phyloP scores from a whole-genome alignment of 2,329 filamentous ascomycete genomes.

The Aspergillus costaricaensis region DNA sequence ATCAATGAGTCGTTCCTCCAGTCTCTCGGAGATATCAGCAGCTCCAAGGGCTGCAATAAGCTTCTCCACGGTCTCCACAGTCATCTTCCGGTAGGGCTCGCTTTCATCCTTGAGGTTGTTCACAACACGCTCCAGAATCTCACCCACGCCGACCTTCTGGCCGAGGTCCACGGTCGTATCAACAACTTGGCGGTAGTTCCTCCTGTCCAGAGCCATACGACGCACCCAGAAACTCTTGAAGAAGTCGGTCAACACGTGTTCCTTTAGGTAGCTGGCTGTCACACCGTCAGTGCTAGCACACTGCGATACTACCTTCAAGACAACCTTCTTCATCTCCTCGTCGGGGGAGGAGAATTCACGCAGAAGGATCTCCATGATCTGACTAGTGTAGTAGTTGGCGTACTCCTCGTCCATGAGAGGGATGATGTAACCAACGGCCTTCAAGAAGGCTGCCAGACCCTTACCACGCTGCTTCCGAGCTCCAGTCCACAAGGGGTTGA shows the following conservation, averaged over 20 bases:
- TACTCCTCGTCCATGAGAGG: slow-evolving; percentile 99
- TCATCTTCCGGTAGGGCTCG: slow-evolving; percentile 98
- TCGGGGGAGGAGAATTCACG: slow-evolving; percentile 96
- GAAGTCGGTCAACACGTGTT: slow-evolving; percentile 91
- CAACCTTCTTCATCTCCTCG: slow-evolving; percentile 99
- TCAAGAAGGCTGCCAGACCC: slow-evolving; percentile 90
- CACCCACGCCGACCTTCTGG: slow-evolving; percentile 94
- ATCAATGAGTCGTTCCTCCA: slow-evolving; percentile 93
- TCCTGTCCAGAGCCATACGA: slow-evolving; percentile 93
- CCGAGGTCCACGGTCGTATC: slow-evolving; percentile 97
- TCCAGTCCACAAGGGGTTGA: slow-evolving; percentile 96
- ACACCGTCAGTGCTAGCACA: slow-evolving; percentile 94
- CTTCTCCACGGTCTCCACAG: slow-evolving; percentile 96
- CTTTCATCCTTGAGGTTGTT: slow-evolving; percentile 97
- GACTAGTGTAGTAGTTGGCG: slow-evolving; percentile 96
- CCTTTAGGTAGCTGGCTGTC: slow-evolving; percentile 90
- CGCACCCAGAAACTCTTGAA: slow-evolving; percentile 99
- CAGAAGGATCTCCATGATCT: slow-evolving; percentile 98
- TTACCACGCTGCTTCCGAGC: slow-evolving; percentile 96
- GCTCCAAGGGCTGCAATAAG: slow-evolving; percentile 89
- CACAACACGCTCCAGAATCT: slow-evolving; percentile 91
- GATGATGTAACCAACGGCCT: slow-evolving; percentile 97
- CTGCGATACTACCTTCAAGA: slow-evolving; percentile 94
- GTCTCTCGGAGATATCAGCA: slow-evolving; percentile 85
- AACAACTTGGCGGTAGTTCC: slow-evolving; percentile 96